phyloP scores from a whole-genome alignment of 1,284 basidiomycete genomes.

The Pholiota adiposa region DNA sequence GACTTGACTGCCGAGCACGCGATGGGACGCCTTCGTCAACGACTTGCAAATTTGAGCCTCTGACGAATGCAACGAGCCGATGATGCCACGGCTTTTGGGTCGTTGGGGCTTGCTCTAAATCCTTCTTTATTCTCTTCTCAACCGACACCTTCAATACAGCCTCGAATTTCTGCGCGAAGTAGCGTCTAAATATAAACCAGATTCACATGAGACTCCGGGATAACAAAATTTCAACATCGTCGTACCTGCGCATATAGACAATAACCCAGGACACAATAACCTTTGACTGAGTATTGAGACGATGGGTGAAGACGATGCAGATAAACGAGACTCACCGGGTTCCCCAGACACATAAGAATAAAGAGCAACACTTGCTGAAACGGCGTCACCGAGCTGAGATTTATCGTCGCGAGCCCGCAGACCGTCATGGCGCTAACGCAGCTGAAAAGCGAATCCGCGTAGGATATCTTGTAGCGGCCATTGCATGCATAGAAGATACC shows the following conservation, averaged over 20 bases:
- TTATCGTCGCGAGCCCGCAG: constrained; percentile 76
- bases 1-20: constrained; percentile 13
- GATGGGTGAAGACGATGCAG: background rate
- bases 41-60: constrained; percentile 22
- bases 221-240: constrained; percentile 25
- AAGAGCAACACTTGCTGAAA: constrained; percentile 82
- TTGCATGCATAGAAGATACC: constrained; percentile 78
- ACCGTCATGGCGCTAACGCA: constrained; percentile 81
- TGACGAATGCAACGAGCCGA: constrained; percentile 38
- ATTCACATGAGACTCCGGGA: constrained; percentile 6
- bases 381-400: constrained; percentile 72
- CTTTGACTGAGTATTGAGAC: constrained; percentile 37
- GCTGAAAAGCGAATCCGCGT: constrained; percentile 78
- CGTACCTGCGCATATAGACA: constrained; percentile 68
- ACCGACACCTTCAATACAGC: constrained; percentile 64
- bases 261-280: constrained; percentile 75
- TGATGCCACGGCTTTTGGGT: constrained; percentile 32
- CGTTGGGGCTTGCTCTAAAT: constrained; percentile 25
- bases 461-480: constrained; percentile 63
- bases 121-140: constrained; percentile 31
- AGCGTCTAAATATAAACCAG: constrained; percentile 50
- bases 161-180: constrained; percentile 77
- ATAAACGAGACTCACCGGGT: constrained; percentile 54
- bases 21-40: constrained; percentile 26
- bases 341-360: constrained; percentile 74